Base-by-base conservation (phyloP, 768 basidiomycete genomes). In the Leccinum disarticulatum region DNA sequence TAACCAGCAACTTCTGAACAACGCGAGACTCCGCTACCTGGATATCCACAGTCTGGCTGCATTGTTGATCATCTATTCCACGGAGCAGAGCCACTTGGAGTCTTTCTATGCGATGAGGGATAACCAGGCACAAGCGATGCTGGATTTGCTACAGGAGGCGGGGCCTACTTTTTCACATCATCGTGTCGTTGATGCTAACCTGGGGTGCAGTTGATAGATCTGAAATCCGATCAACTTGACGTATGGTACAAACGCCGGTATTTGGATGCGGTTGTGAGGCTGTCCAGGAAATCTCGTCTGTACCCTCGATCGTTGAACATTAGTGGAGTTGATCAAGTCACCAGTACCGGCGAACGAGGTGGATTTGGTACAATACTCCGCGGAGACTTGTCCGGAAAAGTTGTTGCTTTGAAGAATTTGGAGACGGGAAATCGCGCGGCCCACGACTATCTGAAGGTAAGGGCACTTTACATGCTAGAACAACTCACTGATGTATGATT, bases 341-440 rank as follows among this genome's bases (percentile, higher is more conserved):
- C 27, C 22, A 41, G 49, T 17, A 66, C 70, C 2, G 51, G 59
- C 6, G 61, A 65, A 10, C 60, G 60, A 31, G 75, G 75, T 36
- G 70, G 69, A 3, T 78, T 71, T 58, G 75, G 75, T 38, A 65
- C 70, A 51, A 71, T 76, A 54, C 74, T 66, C 53, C 66, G 68
- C 30, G 74, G 74, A 14, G 56, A 46, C 28, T 60, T 70, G 22
- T 67, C 57, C 3, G 70, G 64, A 19, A 71, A 62, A 54, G 54
- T 61, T 22, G 73, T 77, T 13, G 74, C 73, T 3, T 53, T 77
- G 53, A 76, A 76, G 54, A 68, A 70, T 17, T 36, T 76, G 22
- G 69, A 66, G 51, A 41, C 49, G 50, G 58, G 46, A 3, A 56
- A 61, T 3, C 72, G 58, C 53, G 70, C 58, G 51, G 10, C 71